phyloP scores from a whole-genome alignment of 495 filamentous ascomycete genomes.

The Tetracladium setigerum region DNA sequence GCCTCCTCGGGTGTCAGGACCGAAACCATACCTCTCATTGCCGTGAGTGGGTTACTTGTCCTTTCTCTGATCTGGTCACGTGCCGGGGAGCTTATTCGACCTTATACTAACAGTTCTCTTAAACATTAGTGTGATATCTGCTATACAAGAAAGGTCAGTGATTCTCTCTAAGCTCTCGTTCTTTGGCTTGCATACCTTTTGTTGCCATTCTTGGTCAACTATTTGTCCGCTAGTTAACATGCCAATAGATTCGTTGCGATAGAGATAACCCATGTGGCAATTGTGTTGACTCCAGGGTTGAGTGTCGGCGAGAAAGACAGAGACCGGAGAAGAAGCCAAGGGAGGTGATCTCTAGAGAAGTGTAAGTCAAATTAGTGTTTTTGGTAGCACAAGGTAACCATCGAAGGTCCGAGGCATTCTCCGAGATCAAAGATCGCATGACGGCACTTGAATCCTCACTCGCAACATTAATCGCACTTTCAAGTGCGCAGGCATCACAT shows the following conservation, averaged over 20 bases:
- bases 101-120: background rate
- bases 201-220: background rate
- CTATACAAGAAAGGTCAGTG: background rate
- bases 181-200: background rate
- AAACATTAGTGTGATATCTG: background rate
- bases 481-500: background rate
- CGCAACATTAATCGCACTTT: background rate
- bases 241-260: slow-evolving; percentile 4
- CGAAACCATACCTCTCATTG: no score
- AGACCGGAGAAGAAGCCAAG: background rate
- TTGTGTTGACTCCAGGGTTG: background rate
- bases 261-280: slow-evolving; percentile 3
- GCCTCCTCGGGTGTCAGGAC: no score
- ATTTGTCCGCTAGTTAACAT: background rate
- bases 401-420: background rate
- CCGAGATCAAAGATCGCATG: slow-evolving; percentile 3
- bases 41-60: no score
- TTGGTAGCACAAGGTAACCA: background rate
- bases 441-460: background rate
- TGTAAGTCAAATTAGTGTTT: background rate
- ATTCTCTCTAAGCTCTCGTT: background rate
- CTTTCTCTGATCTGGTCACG: no score
- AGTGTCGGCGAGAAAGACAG: background rate
- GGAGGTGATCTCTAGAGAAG: background rate
- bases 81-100: no score